A percentile compares a stretch with the other conserved stretches of the same genome.
These are phyloP conservation scores for Lantana camara DNA, from an alignment of 257 asterid genomes.

Conservation along the genomic window DNA sequence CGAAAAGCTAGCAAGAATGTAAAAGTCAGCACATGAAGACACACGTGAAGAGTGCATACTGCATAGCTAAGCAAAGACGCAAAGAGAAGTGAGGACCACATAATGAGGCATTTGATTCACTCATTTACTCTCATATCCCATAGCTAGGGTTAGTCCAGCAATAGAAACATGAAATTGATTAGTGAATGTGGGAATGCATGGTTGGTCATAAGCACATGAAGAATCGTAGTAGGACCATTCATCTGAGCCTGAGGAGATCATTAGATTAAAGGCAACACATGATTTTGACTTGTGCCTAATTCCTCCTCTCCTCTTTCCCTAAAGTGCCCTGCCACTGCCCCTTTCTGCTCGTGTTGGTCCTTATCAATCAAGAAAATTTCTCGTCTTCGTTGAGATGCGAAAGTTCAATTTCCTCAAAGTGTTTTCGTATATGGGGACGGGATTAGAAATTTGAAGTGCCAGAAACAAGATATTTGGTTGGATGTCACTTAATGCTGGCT, in stretches of 20 bases:
- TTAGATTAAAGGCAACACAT: constrained; percentile 2
- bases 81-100: constrained; percentile 3
- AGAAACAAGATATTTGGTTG: too few species aligned
- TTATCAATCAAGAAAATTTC: constrained; percentile 11
- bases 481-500: too few species aligned
- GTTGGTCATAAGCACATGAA: constrained; percentile 4
- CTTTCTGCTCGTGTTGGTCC: constrained; percentile 23
- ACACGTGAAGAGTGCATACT: not conserved
- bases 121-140: too few species aligned
- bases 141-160: constrained; percentile 1
- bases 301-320: constrained; percentile 1
- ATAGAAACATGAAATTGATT: not conserved
- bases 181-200: constrained; percentile 2
- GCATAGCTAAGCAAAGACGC: not conserved
- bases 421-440: too few species aligned
- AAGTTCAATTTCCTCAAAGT: too few species aligned
- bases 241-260: too few species aligned
- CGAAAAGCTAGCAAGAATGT: too few species aligned
- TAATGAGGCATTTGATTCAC: too few species aligned
- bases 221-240: constrained; percentile 16
- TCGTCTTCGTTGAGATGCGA: not conserved
- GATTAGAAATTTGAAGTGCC: too few species aligned
- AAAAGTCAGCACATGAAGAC: too few species aligned
- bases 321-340: constrained; percentile 3
- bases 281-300: constrained; percentile 36